phyloP scores from a whole-genome alignment of 441 rosid species.

The Gossypium laxum region DNA sequence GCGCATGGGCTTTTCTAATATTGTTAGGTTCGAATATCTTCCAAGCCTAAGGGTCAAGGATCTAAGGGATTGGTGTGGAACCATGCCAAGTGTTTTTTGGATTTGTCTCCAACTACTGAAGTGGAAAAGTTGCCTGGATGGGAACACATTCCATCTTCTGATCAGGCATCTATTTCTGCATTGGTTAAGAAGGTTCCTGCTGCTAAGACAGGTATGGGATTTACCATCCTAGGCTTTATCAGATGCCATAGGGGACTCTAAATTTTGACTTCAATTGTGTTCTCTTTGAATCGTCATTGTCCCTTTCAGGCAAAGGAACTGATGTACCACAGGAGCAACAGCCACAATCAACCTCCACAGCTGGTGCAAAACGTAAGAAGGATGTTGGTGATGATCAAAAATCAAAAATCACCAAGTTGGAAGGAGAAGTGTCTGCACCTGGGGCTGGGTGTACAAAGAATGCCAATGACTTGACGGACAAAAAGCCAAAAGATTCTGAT shows the following conservation, averaged over 20 bases:
- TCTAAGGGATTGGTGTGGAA: constrained; percentile 71
- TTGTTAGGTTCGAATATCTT: constrained; percentile 61
- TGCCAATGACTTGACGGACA: constrained; percentile 7
- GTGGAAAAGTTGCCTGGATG: constrained; percentile 69
- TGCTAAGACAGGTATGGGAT: constrained; percentile 39
- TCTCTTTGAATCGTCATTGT: constrained; percentile 18
- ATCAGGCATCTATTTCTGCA: constrained; percentile 41
- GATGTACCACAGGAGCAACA: constrained; percentile 28
- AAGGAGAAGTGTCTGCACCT: constrained; percentile 33
- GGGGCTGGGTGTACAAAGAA: constrained; percentile 23
- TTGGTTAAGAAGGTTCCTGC: constrained; percentile 41
- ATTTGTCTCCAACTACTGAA: constrained; percentile 39
- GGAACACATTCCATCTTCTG: constrained; percentile 53
- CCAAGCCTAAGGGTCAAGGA: constrained; percentile 65
- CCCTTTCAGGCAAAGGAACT: constrained; percentile 23
- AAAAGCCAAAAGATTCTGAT: constrained; percentile 25
- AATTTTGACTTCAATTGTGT: constrained; percentile 8
- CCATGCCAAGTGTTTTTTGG: constrained; percentile 66
- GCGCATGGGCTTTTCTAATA: neutral
- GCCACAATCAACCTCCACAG: constrained; percentile 31
- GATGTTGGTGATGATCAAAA: constrained; percentile 33
- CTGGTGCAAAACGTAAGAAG: constrained; percentile 55
- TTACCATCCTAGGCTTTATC: neutral
- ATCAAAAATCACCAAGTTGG: constrained; percentile 47
- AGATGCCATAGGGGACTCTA: neutral